Conservation (phyloP, 1,284 basidiomycete species). For the Coriolopsis trogii region DNA sequence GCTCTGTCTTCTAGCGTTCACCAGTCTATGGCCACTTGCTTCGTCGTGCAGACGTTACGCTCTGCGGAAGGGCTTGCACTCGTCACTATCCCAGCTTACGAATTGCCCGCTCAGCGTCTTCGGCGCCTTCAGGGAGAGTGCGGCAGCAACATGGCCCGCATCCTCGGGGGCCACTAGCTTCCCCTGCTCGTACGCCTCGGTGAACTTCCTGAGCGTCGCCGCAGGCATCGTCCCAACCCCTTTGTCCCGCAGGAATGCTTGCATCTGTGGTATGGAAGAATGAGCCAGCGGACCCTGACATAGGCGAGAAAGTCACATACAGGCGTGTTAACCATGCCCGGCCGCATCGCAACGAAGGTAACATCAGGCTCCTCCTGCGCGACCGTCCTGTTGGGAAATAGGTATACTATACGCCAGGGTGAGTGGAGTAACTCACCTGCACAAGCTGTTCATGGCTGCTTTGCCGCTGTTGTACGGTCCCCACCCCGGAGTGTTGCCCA, state of each 20-base stretch:
- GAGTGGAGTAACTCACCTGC: slow-evolving; percentile 48
- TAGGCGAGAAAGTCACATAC: slow-evolving; percentile 40
- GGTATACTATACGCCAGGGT: neutral
- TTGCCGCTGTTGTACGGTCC: slow-evolving; percentile 80
- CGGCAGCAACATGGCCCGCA: slow-evolving; percentile 76
- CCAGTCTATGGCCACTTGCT: slow-evolving; percentile 8
- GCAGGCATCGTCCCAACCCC: slow-evolving; percentile 54
- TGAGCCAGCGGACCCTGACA: neutral
- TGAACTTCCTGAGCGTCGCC: slow-evolving; percentile 57
- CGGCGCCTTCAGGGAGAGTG: slow-evolving; percentile 60
- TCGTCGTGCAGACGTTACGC: slow-evolving; percentile 5
- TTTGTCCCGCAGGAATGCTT: slow-evolving; percentile 50
- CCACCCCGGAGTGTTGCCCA: slow-evolving; percentile 70
- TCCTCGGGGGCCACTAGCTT: slow-evolving; percentile 72
- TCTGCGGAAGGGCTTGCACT: slow-evolving; percentile 55
- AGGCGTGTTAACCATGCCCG: slow-evolving; percentile 82
- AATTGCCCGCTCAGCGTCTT: slow-evolving; percentile 72
- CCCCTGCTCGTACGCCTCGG: slow-evolving; percentile 62
- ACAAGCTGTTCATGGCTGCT: slow-evolving; percentile 86
- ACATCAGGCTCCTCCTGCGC: slow-evolving; percentile 80
- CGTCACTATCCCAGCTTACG: slow-evolving; percentile 69
- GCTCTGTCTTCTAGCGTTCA: no score
- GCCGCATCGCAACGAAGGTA: slow-evolving; percentile 77
- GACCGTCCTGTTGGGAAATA: slow-evolving; percentile 58
- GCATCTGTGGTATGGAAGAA: slow-evolving; percentile 58